Base-by-base conservation (phyloP, 176 grass and related monocot species). In the Carex kokanica region DNA sequence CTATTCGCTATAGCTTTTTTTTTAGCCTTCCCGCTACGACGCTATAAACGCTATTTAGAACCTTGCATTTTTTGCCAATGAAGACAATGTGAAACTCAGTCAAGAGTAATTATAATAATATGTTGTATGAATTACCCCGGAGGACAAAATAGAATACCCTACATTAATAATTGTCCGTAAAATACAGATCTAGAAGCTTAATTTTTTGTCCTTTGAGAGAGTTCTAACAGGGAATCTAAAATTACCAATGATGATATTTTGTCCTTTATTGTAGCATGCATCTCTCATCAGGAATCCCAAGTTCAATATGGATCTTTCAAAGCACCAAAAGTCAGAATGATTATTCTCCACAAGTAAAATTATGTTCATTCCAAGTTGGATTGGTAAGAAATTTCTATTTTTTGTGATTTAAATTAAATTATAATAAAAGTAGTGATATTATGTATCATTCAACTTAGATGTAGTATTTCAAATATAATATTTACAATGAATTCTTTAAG, bases 181-280 rank as follows among this genome's bases (percentile, higher is more conserved):
- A 55, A 17, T 56, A 56, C 23, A 56, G 6, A 32, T 56, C 24
- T 52, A 49, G 15, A 56, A 55, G 25, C 24, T 51, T 56, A 56
- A 2, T 0, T 71, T 77, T 77, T 78, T 78, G 51, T 31, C 27
- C 13, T 55, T 66, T 49, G 11, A 52, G 51, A 78, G 47, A 49
- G 8, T 32, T 78, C 25, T 13, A 78, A 78, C 73, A 32, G 24
- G 21, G 51, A 25, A 78, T 78, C 15, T 9, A 78, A 78, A 24
- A 31, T 54, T 78, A 17, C 5, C 14, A 32, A 56, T 78, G 10
- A 55, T 74, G 70, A 24, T 56, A 55, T 18, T 74, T 78, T 74
- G 65, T 69, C 64, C 36, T 43, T 71, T 43, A 70, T 74, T 74
- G 71, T 53, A 53, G 13, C 73, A 53, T 45, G 13, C 73, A 53